Conservation (phyloP, 441 rosid species). For the Brassica balearica region DNA sequence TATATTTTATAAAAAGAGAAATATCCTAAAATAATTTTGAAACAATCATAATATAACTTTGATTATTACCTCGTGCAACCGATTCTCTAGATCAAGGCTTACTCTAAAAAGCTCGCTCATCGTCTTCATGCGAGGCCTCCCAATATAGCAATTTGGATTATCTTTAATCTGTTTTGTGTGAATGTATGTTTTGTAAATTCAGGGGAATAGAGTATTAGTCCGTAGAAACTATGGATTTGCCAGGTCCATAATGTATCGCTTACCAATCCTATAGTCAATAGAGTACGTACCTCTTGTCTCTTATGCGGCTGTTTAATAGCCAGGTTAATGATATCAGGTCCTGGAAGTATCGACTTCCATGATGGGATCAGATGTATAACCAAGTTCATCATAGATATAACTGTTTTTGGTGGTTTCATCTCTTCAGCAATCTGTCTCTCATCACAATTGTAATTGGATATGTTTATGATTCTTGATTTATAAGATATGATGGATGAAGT, state of each 20-base stretch:
- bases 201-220: neutral
- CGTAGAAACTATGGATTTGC: conserved; percentile 8
- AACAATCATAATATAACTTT: neutral
- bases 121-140: conserved; percentile 45
- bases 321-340: conserved; percentile 59
- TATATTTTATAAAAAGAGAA: neutral
- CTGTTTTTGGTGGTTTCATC: conserved; percentile 60
- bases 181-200: neutral
- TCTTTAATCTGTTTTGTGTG: conserved; percentile 35
- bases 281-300: conserved; percentile 70
- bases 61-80: conserved; percentile 40
- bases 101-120: conserved; percentile 41
- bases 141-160: conserved; percentile 40
- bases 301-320: conserved; percentile 72
- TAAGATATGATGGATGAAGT: neutral
- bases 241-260: neutral
- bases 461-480: neutral
- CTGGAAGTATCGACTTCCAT: conserved; percentile 65
- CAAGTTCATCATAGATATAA: conserved; percentile 53
- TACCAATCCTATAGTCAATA: neutral
- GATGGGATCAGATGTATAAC: conserved; percentile 65
- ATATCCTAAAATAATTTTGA: neutral
- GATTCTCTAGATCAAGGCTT: conserved; percentile 36
- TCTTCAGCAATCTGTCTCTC: conserved; percentile 70
- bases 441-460: neutral